phyloP scores from a whole-genome alignment of 78 protist genomes.

The Dictyostelium capitatum region DNA sequence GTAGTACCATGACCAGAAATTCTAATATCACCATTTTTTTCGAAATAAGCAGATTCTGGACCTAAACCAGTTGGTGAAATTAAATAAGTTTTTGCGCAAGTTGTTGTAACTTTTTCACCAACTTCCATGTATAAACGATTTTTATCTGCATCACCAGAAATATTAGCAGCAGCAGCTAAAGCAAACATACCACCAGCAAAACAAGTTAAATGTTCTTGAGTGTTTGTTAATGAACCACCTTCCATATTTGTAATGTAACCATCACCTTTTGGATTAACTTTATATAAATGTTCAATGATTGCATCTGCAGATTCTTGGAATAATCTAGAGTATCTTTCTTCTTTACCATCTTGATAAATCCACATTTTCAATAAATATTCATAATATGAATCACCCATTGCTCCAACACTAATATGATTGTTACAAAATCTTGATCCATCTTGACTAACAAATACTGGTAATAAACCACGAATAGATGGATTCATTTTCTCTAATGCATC shows the following conservation, averaged over 20 bases:
- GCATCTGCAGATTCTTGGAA: conserved; percentile 67
- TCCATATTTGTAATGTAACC: conserved; percentile 44
- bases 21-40: conserved; percentile 12
- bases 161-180: conserved; percentile 80
- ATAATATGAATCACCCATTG: conserved; percentile 92
- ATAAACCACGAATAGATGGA: conserved; percentile 13
- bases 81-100: conserved; percentile 68
- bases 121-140: conserved; percentile 3
- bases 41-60: conserved; percentile 79
- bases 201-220: conserved; percentile 95
- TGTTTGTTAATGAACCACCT: neutral
- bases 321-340: conserved; percentile 47
- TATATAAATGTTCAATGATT: conserved; percentile 21
- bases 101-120: conserved; percentile 59
- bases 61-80: conserved; percentile 81
- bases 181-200: conserved; percentile 96
- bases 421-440: conserved; percentile 24
- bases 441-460: neutral
- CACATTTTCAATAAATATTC: conserved; percentile 85
- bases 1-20: neutral
- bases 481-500: neutral
- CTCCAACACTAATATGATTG: conserved; percentile 45
- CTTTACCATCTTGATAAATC: conserved; percentile 29
- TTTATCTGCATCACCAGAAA: neutral
- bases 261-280: neutral